Percentiles rank a stretch among this genome's conserved stretches.
Conservation (phyloP, 1,284 basidiomycete genomes). For the Papiliotrema terrestris region DNA sequence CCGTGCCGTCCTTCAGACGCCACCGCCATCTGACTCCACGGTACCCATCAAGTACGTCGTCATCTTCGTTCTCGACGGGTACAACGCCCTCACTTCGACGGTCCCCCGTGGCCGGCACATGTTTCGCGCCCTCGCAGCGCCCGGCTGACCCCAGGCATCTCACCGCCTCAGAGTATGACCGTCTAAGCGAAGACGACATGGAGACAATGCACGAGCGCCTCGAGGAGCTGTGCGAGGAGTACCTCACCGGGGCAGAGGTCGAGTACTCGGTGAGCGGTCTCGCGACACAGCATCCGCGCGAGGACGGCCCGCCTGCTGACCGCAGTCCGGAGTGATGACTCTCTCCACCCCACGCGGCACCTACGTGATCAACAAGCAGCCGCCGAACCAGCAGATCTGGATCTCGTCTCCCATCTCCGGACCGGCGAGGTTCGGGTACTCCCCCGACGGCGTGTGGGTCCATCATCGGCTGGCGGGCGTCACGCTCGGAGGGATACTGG, state of each 20-base stretch:
- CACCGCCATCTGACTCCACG: background rate
- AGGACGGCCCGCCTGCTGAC: constrained; percentile 14
- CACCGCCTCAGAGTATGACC: constrained; percentile 60
- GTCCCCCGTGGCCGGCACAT: no score
- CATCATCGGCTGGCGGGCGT: constrained; percentile 65
- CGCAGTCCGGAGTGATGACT: constrained; percentile 83
- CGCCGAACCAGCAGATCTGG: constrained; percentile 99
- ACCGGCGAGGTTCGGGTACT: constrained; percentile 74
- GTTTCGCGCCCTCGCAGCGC: no score
- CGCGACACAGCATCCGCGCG: background rate
- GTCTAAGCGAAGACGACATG: constrained; percentile 76
- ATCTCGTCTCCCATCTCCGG: constrained; percentile 87
- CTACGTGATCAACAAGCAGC: constrained; percentile 99
- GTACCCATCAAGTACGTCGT: background rate
- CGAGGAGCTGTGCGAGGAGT: constrained; percentile 70
- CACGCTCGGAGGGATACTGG: constrained; percentile 63
- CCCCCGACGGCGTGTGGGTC: constrained; percentile 57
- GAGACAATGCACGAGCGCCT: constrained; percentile 72
- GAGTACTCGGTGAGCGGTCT: constrained; percentile 79
- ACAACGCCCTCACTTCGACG: background rate
- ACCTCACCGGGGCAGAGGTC: constrained; percentile 61
- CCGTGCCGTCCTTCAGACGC: background rate
- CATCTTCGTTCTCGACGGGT: background rate
- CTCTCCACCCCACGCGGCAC: constrained; percentile 80
- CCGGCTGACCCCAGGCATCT: constrained; percentile 1